These are phyloP conservation scores for Pseudotulostoma volvatum DNA, from an alignment of 495 filamentous ascomycete species.

Conservation along the genomic window DNA sequence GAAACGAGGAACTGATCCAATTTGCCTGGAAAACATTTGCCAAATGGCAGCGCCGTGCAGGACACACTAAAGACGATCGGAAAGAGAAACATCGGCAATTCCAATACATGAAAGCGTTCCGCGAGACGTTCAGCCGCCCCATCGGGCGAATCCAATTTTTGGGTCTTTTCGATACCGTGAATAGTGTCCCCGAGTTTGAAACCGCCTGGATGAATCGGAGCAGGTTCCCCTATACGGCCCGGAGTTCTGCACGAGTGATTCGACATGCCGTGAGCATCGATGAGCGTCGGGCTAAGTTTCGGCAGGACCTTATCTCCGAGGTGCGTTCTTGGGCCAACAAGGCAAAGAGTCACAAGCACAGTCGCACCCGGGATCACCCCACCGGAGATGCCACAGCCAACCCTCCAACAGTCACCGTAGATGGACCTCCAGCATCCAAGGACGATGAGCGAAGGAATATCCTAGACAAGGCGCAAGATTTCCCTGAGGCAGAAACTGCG, in stretches of 20 bases:
- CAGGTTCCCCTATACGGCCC: conserved; percentile 70
- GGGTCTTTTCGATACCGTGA: conserved; percentile 43
- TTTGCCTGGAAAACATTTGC: conserved; percentile 86
- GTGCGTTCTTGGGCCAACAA: conserved; percentile 20
- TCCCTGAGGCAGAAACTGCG: conserved; percentile 5
- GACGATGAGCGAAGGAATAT: conserved; percentile 6
- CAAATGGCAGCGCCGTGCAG: conserved; percentile 60
- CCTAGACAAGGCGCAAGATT: background rate
- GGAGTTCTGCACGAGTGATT: conserved; percentile 52
- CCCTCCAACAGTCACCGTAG: conserved; percentile 19
- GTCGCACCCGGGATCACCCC: conserved; percentile 14
- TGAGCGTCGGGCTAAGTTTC: conserved; percentile 53
- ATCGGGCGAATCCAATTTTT: conserved; percentile 47
- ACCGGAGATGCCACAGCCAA: conserved; percentile 9
- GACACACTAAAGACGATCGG: conserved; percentile 36
- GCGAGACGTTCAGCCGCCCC: conserved; percentile 69
- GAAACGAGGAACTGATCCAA: conserved; percentile 74
- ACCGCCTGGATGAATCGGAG: conserved; percentile 71
- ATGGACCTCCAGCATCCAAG: conserved; percentile 4
- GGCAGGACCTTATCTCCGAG: conserved; percentile 58
- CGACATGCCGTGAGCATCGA: conserved; percentile 67
- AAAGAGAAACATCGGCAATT: conserved; percentile 52
- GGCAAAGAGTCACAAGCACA: conserved; percentile 2
- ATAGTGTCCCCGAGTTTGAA: conserved; percentile 70
- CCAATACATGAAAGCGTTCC: conserved; percentile 64